A percentile compares a stretch with the other conserved stretches of the same genome.
These are phyloP conservation scores for Tarenaya hassleriana DNA, from an alignment of 345 rosid species.

Conservation along the genomic window DNA sequence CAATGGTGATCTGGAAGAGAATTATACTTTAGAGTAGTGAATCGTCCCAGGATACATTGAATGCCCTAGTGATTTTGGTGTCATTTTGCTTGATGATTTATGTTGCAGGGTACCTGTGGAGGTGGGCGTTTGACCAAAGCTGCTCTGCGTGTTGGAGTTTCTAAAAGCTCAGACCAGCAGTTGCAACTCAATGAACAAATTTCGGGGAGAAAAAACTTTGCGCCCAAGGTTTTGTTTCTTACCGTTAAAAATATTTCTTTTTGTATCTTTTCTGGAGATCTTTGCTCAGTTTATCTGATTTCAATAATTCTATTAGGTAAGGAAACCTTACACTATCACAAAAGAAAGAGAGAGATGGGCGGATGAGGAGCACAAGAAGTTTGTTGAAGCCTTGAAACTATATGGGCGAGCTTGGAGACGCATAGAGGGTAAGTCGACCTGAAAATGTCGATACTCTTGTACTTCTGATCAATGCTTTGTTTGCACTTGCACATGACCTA, in stretches of 20 bases:
- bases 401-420: slow-evolving; percentile 75
- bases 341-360: slow-evolving; percentile 90
- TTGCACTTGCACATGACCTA: too few relatives aligned
- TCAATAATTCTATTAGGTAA: slow-evolving; percentile 30
- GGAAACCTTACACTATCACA: slow-evolving; percentile 75
- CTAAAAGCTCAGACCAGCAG: too few relatives aligned
- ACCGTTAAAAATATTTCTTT: neutral
- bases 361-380: slow-evolving; percentile 72
- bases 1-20: too few relatives aligned
- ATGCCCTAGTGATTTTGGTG: neutral
- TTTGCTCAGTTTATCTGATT: slow-evolving; percentile 10
- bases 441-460: neutral
- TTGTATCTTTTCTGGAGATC: neutral
- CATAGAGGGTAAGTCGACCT: slow-evolving; percentile 49
- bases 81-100: slow-evolving; percentile 14
- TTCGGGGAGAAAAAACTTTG: slow-evolving; percentile 36
- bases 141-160: too few relatives aligned
- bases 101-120: slow-evolving; percentile 40
- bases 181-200: slow-evolving; percentile 35
- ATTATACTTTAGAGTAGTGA: too few relatives aligned
- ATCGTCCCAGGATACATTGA: too few relatives aligned
- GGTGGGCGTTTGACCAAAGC: slow-evolving; percentile 19
- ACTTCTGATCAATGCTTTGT: neutral
- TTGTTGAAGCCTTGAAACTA: slow-evolving; percentile 70
- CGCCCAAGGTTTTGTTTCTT: slow-evolving; percentile 51